Base-by-base conservation (phyloP, 225 moss, liverwort and hornwort species). In the Physcomitrellopsis africana region DNA sequence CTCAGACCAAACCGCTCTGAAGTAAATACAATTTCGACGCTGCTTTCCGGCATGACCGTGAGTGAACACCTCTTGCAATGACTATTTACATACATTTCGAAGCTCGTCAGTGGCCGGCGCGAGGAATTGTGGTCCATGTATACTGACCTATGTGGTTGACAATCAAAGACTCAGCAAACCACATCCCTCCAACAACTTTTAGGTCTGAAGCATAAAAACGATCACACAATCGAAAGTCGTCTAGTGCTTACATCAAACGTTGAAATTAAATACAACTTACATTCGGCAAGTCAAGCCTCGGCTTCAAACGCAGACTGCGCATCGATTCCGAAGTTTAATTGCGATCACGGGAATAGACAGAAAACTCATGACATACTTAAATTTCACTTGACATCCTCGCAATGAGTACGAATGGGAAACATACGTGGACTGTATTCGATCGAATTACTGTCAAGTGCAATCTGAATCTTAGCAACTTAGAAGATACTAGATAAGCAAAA, bases 221-320 rank as follows among this genome's bases (percentile, higher is more conserved):
- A 41, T 63, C 53, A 65, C 51, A 22, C 6, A 43, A 24, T 24
- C 26, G 10, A 15, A 16, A 20, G 58, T 45, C 24, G 7, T 70
- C 45, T 14, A 57, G 10, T 45, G 7, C 44, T 13, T 60, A 18
- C 60, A 72, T 12, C 47, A 27, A 26, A 11, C 11, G 23, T 8
- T 3, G 29, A 58, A 56, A 63, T 14, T 59, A 10, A 44, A 57
- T 51, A 65, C 48, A 8, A 11, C 47, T 51, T 54, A 17, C 42
- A 61, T 17, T 72, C 52, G 9, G 22, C 63, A 52, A 11, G 10
- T 51, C 55, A 41, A 45, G 42, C 57, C 32, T 69, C 51, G 62
- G 45, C 64, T 27, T 68, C 62, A 65, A 69, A 76, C 1, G 41
- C 24, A 67, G 46, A 58, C 12, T 52, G 70, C 37, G n/a, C 60